Evolutionary conservation across 1,284 basidiomycete species (phyloP).

Genomic region (Megacollybia platyphylla): DNA sequence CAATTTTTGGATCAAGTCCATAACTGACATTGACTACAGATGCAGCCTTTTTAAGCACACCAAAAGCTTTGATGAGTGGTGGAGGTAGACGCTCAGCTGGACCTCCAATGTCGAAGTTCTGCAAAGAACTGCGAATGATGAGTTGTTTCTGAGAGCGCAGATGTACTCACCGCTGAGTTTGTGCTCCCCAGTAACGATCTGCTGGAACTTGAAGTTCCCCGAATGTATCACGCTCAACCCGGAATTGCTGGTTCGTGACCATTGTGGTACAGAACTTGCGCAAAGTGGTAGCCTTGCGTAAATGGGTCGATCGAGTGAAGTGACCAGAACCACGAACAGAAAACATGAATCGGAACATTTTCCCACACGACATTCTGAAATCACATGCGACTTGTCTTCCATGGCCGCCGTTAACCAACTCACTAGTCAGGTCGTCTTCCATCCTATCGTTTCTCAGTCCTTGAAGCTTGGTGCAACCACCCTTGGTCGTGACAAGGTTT

Average conservation of each 20-base stretch:
- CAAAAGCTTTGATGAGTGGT: conserved; percentile 96
- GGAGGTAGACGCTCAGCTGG: conserved; percentile 85
- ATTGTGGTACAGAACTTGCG: background rate
- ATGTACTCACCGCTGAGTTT: conserved; percentile 76
- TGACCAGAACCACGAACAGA: no score
- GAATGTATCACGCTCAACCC: conserved; percentile 78
- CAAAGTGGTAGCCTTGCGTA: no score
- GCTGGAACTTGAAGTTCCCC: conserved; percentile 89
- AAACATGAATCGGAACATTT: no score
- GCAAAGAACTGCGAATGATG: conserved; percentile 54
- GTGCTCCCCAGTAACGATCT: conserved; percentile 97
- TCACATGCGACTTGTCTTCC: conserved; percentile 3
- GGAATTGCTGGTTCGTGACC: conserved; percentile 31
- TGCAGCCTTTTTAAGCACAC: conserved; percentile 96
- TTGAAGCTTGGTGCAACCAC: conserved; percentile 66
- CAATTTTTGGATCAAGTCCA: conserved; percentile 85
- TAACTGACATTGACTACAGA: conserved; percentile 85
- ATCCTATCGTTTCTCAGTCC: conserved; percentile 54
- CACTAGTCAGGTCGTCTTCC: conserved; percentile 72
- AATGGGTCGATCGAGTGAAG: no score
- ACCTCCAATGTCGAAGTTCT: conserved; percentile 99
- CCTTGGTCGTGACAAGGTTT: conserved; percentile 85
- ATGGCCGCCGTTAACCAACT: conserved; percentile 37
- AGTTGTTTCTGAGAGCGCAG: background rate
- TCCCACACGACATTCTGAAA: background rate